Conservation (phyloP, 257 asterid genomes). For the Scutellaria minor region DNA sequence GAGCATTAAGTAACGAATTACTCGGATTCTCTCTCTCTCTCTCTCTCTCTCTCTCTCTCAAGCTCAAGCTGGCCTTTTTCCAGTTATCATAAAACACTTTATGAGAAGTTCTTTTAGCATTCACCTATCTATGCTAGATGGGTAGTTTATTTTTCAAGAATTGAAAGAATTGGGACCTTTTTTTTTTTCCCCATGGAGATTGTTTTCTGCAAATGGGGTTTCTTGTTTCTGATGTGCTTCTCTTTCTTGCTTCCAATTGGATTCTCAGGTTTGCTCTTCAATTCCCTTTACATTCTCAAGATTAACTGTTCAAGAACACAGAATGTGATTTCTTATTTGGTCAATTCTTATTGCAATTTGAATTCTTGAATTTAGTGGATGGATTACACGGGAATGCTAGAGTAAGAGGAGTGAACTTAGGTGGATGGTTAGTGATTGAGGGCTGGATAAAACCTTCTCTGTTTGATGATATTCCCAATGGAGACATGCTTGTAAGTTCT, state of each 20-base stretch:
- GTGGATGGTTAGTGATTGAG: constrained; percentile 89
- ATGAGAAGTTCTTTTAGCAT: neutral
- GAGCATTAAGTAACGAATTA: constrained; percentile 54
- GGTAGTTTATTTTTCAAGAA: constrained; percentile 29
- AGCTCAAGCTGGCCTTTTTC: constrained; percentile 32
- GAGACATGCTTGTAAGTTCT: constrained; percentile 75
- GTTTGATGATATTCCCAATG: constrained; percentile 68
- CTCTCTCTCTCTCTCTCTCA: constrained; percentile 13
- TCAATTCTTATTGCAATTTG: neutral
- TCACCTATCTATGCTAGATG: constrained; percentile 31
- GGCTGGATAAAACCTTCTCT: constrained; percentile 92
- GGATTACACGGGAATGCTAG: constrained; percentile 59
- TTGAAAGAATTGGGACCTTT: constrained; percentile 40
- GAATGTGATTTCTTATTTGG: constrained; percentile 4
- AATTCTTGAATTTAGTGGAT: constrained; percentile 52
- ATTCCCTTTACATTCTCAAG: constrained; percentile 26
- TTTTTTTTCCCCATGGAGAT: constrained; percentile 58
- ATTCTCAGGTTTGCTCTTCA: constrained; percentile 50
- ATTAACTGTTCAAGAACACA: neutral
- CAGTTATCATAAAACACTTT: constrained; percentile 9
- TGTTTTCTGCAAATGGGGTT: constrained; percentile 52
- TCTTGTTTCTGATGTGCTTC: constrained; percentile 51
- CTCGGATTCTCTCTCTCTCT: constrained; percentile 30
- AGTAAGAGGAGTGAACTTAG: constrained; percentile 85
- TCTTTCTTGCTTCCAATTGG: constrained; percentile 54